Evolutionary conservation across 2,329 filamentous ascomycete species (phyloP), one percentile per base, ranked within the genome.

Genomic region (Calonectria ilicicola): DNA sequence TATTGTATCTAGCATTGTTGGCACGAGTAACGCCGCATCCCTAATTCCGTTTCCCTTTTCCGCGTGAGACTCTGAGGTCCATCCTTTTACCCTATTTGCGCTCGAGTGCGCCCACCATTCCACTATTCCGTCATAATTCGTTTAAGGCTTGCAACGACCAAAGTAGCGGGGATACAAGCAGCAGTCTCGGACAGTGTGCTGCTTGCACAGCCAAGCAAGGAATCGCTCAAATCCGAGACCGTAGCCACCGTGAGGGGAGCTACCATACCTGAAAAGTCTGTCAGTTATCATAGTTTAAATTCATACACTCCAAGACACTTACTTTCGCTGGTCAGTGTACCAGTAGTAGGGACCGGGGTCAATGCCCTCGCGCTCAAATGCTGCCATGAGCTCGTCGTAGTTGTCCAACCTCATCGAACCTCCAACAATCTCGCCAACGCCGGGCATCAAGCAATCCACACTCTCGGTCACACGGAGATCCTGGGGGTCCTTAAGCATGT

Each of bases 281-380:
- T 72, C 58, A 69, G 67, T n/a, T 10, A 26, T 32, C 23, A 27
- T 44, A 23, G 5, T 3, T 26, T 49, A 26, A 19, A 35, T 26
- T 27, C 7, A 1, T 35, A n/a, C 9, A 2, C 53, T 29, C 27
- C 9, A 42, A 4, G 12, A 42, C 14, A 71, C 73, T 67, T 65
- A 96, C 94, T 97, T 98, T 83, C 96, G 90, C 90, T 98, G 95
- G 86, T 98, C 97, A 38, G 95, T 97, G 87, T 98, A 99, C 97
- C 97, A 99, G 89, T 97, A 98, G 87, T 98, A 98, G 56, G 93
- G 92, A 79, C 90, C 91, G 23, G 95, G 91, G 79, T 94, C 92
- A 83, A 98, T 97, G 47, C 93, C 93, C 85, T 98, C 94, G 74
- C 93, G 91, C 85, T 95, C 92, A 84, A 97, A 99, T 1, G 95